Percentiles rank a stretch among this genome's conserved stretches.
Conservation (phyloP, 2,329 filamentous ascomycete species). For the Hyphodiscus sp. region DNA sequence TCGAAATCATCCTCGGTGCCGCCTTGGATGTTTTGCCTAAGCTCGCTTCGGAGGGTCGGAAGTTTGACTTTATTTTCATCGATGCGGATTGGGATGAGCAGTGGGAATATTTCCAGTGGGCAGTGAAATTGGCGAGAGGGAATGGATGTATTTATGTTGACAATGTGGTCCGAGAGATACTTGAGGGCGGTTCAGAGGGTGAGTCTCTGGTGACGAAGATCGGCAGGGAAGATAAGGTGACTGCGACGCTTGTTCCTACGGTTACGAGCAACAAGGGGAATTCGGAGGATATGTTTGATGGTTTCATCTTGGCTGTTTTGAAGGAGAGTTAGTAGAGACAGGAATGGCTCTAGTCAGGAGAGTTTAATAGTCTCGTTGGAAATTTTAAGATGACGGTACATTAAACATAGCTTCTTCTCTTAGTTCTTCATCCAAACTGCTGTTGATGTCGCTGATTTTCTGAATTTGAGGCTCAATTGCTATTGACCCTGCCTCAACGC, state of each 20-base stretch:
- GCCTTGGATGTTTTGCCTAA: slow-evolving; percentile 35
- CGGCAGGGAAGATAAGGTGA: slow-evolving; percentile 17
- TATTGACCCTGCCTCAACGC: no score
- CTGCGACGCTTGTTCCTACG: slow-evolving; percentile 16
- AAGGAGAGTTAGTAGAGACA: background rate
- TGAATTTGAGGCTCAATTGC: no score
- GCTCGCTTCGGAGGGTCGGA: slow-evolving; percentile 35
- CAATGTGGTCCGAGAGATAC: slow-evolving; percentile 39
- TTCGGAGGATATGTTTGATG: background rate
- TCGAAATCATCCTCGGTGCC: slow-evolving; percentile 40
- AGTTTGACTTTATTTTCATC: slow-evolving; percentile 46
- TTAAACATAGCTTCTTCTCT: no score
- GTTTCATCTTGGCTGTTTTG: background rate
- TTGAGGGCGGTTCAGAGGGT: slow-evolving; percentile 27
- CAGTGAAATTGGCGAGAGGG: slow-evolving; percentile 34
- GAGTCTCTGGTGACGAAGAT: slow-evolving; percentile 19
- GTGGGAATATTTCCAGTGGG: slow-evolving; percentile 41
- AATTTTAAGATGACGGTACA: no score
- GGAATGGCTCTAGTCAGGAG: no score
- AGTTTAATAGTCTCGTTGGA: no score
- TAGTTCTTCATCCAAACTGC: no score
- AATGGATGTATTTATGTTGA: slow-evolving; percentile 42
- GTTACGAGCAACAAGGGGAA: slow-evolving; percentile 12
- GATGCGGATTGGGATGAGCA: slow-evolving; percentile 47
- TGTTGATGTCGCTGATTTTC: no score